Percentiles rank a stretch among this genome's conserved stretches.
Evolutionary conservation across 352 stramenopile species (phyloP).

Genomic region (Globisporangium cystogenes): DNA sequence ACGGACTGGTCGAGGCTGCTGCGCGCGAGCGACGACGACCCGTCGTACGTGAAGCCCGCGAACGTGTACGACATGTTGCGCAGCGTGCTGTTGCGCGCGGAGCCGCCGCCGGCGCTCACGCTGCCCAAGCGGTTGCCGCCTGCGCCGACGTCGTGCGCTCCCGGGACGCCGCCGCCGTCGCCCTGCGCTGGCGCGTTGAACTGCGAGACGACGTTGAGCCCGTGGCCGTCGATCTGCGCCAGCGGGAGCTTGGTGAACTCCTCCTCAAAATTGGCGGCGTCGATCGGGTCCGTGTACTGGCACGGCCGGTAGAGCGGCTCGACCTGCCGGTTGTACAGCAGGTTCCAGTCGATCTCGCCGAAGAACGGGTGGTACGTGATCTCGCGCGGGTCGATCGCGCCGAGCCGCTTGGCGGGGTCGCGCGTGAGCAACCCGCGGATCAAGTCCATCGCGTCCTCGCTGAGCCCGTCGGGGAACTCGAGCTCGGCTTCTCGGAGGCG

Average conservation of each 20-base stretch:
- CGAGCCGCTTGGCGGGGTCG: conserved; percentile 89
- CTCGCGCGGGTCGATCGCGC: conserved; percentile 69
- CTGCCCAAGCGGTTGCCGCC: conserved; percentile 12
- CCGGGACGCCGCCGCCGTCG: conserved; percentile 8
- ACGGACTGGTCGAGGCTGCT: conserved; percentile 27
- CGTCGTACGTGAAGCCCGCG: conserved; percentile 79
- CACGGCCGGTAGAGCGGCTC: conserved; percentile 77
- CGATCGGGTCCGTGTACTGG: conserved; percentile 78
- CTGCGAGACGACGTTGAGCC: conserved; percentile 56
- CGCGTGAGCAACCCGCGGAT: conserved; percentile 89
- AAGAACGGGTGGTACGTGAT: conserved; percentile 85
- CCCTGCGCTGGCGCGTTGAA: conserved; percentile 7
- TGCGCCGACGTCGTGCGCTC: not conserved
- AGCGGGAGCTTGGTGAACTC: conserved; percentile 79
- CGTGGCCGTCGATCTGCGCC: conserved; percentile 58
- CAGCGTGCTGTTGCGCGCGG: conserved; percentile 51
- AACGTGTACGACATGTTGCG: conserved; percentile 86
- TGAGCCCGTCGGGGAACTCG: conserved; percentile 69
- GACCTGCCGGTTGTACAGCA: conserved; percentile 70
- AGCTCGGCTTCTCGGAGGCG: conserved; percentile 60
- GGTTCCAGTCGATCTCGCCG: conserved; percentile 74
- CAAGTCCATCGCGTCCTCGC: conserved; percentile 62
- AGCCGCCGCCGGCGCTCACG: conserved; percentile 31
- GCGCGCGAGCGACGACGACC: conserved; percentile 41
- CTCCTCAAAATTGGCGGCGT: conserved; percentile 82